phyloP scores from a whole-genome alignment of 495 filamentous ascomycete species.

The Podospora sp. region DNA sequence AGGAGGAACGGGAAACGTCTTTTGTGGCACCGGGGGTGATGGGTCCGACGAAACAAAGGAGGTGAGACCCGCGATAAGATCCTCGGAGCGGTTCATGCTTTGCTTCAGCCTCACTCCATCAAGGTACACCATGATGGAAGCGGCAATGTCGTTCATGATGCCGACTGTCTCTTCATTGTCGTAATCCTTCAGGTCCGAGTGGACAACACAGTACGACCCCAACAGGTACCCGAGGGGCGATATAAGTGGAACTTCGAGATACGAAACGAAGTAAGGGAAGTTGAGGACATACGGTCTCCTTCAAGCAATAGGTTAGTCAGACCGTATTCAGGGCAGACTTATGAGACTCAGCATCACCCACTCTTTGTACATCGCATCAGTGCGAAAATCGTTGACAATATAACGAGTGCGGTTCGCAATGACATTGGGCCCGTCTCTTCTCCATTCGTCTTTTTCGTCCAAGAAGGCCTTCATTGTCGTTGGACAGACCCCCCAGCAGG shows the following conservation, averaged over 20 bases:
- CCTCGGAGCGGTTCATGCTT: conserved; percentile 40
- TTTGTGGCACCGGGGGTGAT: neutral
- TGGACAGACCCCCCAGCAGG: conserved; percentile 35
- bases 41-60: conserved; percentile 39
- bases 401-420: conserved; percentile 28
- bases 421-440: conserved; percentile 25
- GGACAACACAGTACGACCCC: conserved; percentile 42
- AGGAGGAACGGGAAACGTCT: no score
- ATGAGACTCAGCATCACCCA: neutral
- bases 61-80: conserved; percentile 43
- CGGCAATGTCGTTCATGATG: conserved; percentile 46
- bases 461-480: conserved; percentile 47
- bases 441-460: conserved; percentile 34
- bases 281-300: conserved; percentile 27
- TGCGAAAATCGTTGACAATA: conserved; percentile 40
- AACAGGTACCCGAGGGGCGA: conserved; percentile 33
- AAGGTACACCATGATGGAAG: conserved; percentile 49
- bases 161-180: conserved; percentile 34
- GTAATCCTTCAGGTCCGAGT: conserved; percentile 34
- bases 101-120: conserved; percentile 39
- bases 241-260: conserved; percentile 40
- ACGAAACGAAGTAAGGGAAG: conserved; percentile 33
- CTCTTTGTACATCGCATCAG: conserved; percentile 30
- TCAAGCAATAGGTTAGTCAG: no score
- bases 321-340: no score